phyloP scores from a whole-genome alignment of 768 basidiomycete genomes.

The Podaxis sp. region DNA sequence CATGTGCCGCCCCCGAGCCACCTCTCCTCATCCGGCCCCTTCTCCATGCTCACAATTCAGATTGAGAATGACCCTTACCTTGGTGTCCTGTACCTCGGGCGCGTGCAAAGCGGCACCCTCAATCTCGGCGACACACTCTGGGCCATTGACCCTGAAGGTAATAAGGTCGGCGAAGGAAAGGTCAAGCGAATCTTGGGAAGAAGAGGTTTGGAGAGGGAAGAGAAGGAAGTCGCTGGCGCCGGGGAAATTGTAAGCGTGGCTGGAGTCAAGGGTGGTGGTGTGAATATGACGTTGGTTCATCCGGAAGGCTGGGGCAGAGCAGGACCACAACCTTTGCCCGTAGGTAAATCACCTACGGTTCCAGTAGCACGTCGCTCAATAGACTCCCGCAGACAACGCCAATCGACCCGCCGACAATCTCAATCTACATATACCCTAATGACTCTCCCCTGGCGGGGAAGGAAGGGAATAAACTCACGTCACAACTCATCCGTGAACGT shows the following conservation, averaged over 20 bases:
- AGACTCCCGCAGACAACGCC: conserved; percentile 31
- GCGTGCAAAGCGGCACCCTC: conserved; percentile 38
- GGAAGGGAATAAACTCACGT: conserved; percentile 46
- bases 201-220: conserved; percentile 37
- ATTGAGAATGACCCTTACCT: conserved; percentile 48
- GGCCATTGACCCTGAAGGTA: conserved; percentile 35
- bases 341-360: conserved; percentile 15
- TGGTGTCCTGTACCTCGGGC: conserved; percentile 44
- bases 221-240: conserved; percentile 39
- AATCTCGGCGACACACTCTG: conserved; percentile 33
- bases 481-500: conserved; percentile 42
- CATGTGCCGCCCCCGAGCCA: conserved; percentile 38
- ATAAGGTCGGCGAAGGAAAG: conserved; percentile 45
- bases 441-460: conserved; percentile 42
- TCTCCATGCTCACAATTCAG: conserved; percentile 49
- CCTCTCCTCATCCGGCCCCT: conserved; percentile 33
- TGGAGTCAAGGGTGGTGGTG: conserved; percentile 42
- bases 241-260: conserved; percentile 48
- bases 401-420: conserved; percentile 49
- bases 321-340: conserved; percentile 36
- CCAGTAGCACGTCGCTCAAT: conserved; percentile 6
- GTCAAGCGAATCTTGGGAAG: conserved; percentile 41
- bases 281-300: conserved; percentile 41
- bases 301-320: conserved; percentile 39
- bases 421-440: conserved; percentile 42